Evolutionary conservation across 495 filamentous ascomycete species (phyloP), one percentile per base, ranked within the genome.

Genomic region (Penicillium paxilli): DNA sequence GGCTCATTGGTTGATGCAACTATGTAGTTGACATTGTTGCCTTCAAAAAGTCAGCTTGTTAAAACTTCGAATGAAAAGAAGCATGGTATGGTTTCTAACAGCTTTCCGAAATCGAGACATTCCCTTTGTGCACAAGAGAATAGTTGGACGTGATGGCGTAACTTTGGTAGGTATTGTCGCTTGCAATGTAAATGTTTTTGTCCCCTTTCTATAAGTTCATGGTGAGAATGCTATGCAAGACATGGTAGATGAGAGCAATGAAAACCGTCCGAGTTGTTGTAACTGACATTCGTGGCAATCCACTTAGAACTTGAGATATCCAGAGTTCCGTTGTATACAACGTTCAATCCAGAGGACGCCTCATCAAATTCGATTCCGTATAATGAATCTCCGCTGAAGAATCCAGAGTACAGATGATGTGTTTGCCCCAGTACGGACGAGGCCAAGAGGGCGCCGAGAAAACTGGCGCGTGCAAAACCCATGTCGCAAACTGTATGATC

Each of bases 241-340:
- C n/a, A 16, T 4, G n/a, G 35, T 20, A 7, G n/a, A 3, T 12
- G 12, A 10, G 25, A 28, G 25, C 10, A 10, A 28, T 28, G 28
- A n/a, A n/a, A n/a, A n/a, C n/a, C n/a, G 5, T 30, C 28, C 28
- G 28, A 6, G 28, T 30, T 30, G 37, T 14, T 33, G 30, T 33
- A 14, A 25, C 41, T 23, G 11, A 44, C 41, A 44, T 44, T 20
- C 10, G 41, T 44, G 11, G 41, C 41, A 21, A 44, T 44, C 41
- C 41, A 44, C 22, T 44, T 44, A 8, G 41, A 44, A 44, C 41
- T 44, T 21, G 41, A 44, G 20, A 44, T 21, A 10, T 23, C 41
- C 8, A 44, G 22, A 44, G 41, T 44, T 44, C 41, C 41, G 19
- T 44, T 44, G 41, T 44, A 44, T 23, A 44, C 24, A 20, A 23